Evolutionary conservation across 257 asterid genomes (phyloP), one percentile per base, ranked within the genome.

Genomic region (Forsythia suspensa): DNA sequence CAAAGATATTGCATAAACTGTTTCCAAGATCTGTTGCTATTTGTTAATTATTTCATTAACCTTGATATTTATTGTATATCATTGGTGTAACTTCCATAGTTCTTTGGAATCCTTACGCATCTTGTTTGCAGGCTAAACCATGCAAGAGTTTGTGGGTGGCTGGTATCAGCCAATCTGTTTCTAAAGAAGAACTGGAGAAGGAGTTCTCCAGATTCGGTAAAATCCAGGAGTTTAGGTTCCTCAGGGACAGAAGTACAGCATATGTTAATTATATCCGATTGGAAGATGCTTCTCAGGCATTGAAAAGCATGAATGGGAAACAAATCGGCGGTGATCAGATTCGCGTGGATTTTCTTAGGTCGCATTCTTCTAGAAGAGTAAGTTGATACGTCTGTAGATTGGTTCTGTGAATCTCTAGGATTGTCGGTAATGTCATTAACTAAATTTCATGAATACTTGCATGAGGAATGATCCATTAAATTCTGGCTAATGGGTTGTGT

Each of bases 131-230:
- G 99, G 98, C 99, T 79, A 96, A 87, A 80, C 99, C 99, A 69
- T 91, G 96, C 79, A 96, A 94, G 85, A 94, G 94, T 80, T 83
- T 96, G 85, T 94, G 99, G 99, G 98, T 96, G 66, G 91, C 97
- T 79, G 99, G 99, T 80, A 86, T 96, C 59, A 76, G 96, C 86
- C 94, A 85, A 71, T 89, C 97, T 77, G 82, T 91, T 69, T 73
- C 94, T 52, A 94, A 86, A 81, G 98, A 95, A 84, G 97, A 89
- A 72, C 71, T 95, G 89, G 98, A 95, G 91, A 88, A 88, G 73
- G 96, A 90, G 84, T 95, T 95, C 80, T 88, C 78, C 63, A 89
- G 84, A 78, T 95, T 91, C 70, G 99, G 99, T 80, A 85, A 86
- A 81, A 82, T 95, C 73, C 96, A 91, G 86, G 99, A 94, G 80